Percentiles rank a stretch among this genome's conserved stretches.
These are phyloP conservation scores for Dipodascus albidus DNA, from an alignment of 805 yeast species.

Conservation along the genomic window DNA sequence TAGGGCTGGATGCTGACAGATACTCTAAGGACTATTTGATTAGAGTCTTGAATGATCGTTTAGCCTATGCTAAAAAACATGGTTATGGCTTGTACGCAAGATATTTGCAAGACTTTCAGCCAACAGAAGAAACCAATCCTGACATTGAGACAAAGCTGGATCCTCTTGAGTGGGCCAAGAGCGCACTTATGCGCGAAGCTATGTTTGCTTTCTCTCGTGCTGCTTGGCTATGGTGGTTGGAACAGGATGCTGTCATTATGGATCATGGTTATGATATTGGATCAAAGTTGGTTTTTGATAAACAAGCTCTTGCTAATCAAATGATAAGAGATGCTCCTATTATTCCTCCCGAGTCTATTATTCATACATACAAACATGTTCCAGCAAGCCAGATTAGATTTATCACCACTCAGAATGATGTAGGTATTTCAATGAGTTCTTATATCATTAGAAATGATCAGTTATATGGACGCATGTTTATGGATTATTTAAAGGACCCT, in stretches of 20 bases:
- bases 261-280: conserved; percentile 45
- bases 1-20: conserved; percentile 65
- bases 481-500: conserved; percentile 66
- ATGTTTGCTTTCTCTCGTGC: conserved; percentile 80
- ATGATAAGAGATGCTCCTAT: conserved; percentile 57
- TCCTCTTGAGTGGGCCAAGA: conserved; percentile 40
- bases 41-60: conserved; percentile 65
- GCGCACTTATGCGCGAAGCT: conserved; percentile 63
- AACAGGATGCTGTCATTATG: conserved; percentile 61
- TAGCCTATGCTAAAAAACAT: conserved; percentile 67
- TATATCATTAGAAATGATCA: conserved; percentile 54
- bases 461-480: conserved; percentile 42
- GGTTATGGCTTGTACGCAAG: conserved; percentile 69
- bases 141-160: conserved; percentile 10
- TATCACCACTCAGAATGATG: conserved; percentile 54
- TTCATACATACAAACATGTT: conserved; percentile 56
- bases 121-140: conserved; percentile 13
- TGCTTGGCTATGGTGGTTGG: conserved; percentile 74
- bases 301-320: conserved; percentile 45
- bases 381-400: conserved; percentile 43
- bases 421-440: conserved; percentile 49
- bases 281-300: conserved; percentile 39
- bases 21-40: conserved; percentile 48
- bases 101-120: conserved; percentile 68
- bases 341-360: conserved; percentile 52